phyloP scores from a whole-genome alignment of 148 eudicot species.

The Rhododendron kiyosumense region DNA sequence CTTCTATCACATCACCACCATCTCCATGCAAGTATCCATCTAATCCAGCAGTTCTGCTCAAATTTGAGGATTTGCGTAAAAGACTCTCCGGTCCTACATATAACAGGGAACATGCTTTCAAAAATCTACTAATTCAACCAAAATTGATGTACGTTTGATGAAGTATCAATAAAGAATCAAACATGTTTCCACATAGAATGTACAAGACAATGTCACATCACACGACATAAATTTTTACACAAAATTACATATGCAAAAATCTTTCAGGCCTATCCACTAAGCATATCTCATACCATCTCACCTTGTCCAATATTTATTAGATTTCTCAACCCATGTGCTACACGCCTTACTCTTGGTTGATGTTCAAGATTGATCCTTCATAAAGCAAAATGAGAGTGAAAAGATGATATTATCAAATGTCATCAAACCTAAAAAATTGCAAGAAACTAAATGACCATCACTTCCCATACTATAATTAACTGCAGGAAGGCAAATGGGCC shows the following conservation, averaged over 20 bases:
- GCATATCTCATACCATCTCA: constrained; percentile 23
- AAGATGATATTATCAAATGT: constrained; percentile 3
- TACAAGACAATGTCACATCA: background rate
- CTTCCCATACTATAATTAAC: background rate
- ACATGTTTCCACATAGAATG: background rate
- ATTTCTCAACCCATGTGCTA: constrained; percentile 76
- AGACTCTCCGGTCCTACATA: constrained; percentile 69
- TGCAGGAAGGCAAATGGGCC: background rate
- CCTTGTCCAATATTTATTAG: constrained; percentile 87
- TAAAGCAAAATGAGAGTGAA: constrained; percentile 17
- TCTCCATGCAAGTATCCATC: constrained; percentile 57
- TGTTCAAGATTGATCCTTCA: constrained; percentile 86
- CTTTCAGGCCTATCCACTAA: background rate
- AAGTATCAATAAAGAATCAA: background rate
- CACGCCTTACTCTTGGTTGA: constrained; percentile 82
- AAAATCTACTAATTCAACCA: background rate
- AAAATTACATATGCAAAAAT: background rate
- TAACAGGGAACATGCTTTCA: background rate
- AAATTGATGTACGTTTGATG: background rate
- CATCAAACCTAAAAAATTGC: background rate
- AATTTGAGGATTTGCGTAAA: constrained; percentile 56
- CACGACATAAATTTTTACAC: background rate
- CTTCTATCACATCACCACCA: constrained; percentile 68
- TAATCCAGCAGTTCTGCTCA: constrained; percentile 32
- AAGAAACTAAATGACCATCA: background rate